phyloP scores from a whole-genome alignment of 371 early-diverging fungal genomes.

The Syncephalastrum racemosum region DNA sequence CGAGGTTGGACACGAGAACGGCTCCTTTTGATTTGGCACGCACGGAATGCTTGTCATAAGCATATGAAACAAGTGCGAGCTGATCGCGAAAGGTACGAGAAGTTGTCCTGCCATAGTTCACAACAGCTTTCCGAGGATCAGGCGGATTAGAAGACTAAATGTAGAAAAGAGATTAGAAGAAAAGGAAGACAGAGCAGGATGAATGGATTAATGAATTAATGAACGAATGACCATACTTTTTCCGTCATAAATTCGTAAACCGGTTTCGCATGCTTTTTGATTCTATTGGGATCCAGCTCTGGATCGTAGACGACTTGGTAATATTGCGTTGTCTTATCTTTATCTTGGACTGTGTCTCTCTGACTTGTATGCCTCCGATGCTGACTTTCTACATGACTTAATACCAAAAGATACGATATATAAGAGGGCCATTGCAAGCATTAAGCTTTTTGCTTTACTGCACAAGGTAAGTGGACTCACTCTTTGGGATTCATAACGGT shows the following conservation, averaged over 20 bases:
- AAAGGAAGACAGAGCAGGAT: neutral
- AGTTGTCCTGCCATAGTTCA: constrained; percentile 33
- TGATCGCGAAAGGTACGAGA: constrained; percentile 1
- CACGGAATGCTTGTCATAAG: constrained; percentile 42
- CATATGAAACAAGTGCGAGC: constrained; percentile 1
- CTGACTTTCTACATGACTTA: no score
- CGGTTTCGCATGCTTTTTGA: constrained; percentile 25
- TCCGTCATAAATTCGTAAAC: constrained; percentile 35
- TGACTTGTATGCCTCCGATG: no score
- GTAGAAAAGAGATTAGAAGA: constrained; percentile 1
- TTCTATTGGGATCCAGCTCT: constrained; percentile 36
- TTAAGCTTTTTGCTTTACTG: no score
- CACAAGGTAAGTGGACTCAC: no score
- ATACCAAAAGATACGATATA: no score
- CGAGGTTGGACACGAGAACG: constrained; percentile 39
- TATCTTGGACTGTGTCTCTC: neutral
- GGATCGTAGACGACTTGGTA: constrained; percentile 48
- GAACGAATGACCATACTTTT: constrained; percentile 12
- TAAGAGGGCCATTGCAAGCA: no score
- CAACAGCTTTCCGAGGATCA: constrained; percentile 41
- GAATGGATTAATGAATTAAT: neutral
- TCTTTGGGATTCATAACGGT: no score
- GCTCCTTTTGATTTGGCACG: constrained; percentile 35
- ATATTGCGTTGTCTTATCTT: constrained; percentile 34
- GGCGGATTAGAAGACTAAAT: constrained; percentile 16